phyloP scores from a whole-genome alignment of 2,329 filamentous ascomycete species.

The Venturiaceae sp. region DNA sequence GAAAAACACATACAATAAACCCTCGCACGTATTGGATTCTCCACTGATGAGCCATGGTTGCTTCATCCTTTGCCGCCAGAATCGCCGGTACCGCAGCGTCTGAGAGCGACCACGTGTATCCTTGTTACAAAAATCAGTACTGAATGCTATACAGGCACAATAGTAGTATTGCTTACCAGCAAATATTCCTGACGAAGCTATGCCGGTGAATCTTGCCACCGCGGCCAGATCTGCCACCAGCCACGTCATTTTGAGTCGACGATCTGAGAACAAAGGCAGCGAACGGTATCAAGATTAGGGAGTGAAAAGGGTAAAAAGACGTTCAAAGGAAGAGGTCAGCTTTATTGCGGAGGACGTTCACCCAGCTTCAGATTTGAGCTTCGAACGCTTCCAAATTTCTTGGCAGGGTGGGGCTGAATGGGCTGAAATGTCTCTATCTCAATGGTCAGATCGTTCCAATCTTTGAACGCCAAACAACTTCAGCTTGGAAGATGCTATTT shows the following conservation, averaged over 20 bases:
- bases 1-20: not conserved
- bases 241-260: not conserved
- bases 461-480: not conserved
- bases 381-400: not conserved
- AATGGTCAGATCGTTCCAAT: not conserved
- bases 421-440: not conserved
- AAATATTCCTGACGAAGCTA: conserved; percentile 4
- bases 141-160: not conserved
- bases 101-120: conserved; percentile 5
- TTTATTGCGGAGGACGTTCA: too few relatives aligned
- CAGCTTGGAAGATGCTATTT: not conserved
- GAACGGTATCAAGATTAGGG: too few relatives aligned
- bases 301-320: not conserved
- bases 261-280: not conserved
- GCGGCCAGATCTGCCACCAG: not conserved
- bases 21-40: conserved; percentile 5
- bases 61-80: conserved; percentile 4
- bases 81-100: conserved; percentile 3
- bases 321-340: too few relatives aligned
- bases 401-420: not conserved
- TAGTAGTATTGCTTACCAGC: not conserved
- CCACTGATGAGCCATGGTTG: conserved; percentile 4
- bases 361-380: too few relatives aligned
- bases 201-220: not conserved
- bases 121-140: not conserved